A percentile compares a stretch with the other conserved stretches of the same genome.
phyloP scores from a whole-genome alignment of 2,329 filamentous ascomycete genomes.

The Colletotrichum tropicicola region DNA sequence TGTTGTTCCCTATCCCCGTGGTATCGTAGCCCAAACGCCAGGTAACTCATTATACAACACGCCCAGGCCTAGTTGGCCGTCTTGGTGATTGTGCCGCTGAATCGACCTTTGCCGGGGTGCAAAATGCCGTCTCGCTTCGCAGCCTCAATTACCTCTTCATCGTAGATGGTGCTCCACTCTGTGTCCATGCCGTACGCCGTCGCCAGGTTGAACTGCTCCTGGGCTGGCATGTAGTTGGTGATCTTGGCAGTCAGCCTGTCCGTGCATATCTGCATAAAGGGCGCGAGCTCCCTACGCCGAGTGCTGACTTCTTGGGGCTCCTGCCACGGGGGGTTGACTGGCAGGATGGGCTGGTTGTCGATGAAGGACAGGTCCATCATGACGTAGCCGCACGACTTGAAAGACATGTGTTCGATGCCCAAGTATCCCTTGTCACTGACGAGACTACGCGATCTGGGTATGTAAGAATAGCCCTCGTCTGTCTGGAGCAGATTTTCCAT shows the following conservation, averaged over 20 bases:
- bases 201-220: constrained; percentile 41
- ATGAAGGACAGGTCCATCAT: constrained; percentile 47
- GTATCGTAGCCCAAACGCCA: no score
- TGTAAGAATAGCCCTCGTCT: constrained; percentile 24
- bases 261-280: constrained; percentile 45
- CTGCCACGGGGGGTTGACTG: constrained; percentile 28
- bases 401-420: constrained; percentile 50
- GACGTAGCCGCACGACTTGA: constrained; percentile 71
- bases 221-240: constrained; percentile 36
- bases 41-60: no score
- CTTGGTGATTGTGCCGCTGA: constrained; percentile 44
- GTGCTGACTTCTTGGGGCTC: constrained; percentile 18
- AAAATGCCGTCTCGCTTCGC: constrained; percentile 46
- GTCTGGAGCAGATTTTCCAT: not conserved
- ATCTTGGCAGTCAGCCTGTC: constrained; percentile 48
- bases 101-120: constrained; percentile 48
- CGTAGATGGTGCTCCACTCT: constrained; percentile 49
- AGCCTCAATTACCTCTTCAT: constrained; percentile 38
- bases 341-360: constrained; percentile 46
- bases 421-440: constrained; percentile 39
- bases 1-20: no score
- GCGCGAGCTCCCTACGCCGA: constrained; percentile 27
- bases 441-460: constrained; percentile 35
- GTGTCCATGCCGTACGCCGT: constrained; percentile 43
- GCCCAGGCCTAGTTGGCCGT: constrained; percentile 8